phyloP scores from a whole-genome alignment of 345 rosid species.

The Corchorus capsularis region DNA sequence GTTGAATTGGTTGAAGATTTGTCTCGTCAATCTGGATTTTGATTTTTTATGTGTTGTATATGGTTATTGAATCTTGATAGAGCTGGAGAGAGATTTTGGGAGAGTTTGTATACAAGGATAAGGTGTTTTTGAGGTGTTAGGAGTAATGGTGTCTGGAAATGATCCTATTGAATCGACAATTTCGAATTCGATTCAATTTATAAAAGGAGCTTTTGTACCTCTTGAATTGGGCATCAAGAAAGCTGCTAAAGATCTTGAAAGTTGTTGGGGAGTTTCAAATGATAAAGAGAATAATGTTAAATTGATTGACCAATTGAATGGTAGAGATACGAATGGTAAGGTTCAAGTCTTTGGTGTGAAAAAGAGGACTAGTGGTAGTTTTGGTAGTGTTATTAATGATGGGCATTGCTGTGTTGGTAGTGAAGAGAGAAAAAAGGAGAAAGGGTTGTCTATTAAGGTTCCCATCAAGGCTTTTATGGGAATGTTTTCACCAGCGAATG shows the following conservation, averaged over 20 bases:
- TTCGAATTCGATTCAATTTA: constrained; percentile 57
- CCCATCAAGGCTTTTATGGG: constrained; percentile 51
- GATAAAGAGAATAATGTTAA: constrained; percentile 31
- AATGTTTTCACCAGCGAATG: constrained; percentile 40
- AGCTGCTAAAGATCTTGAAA: constrained; percentile 61
- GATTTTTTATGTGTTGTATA: neutral
- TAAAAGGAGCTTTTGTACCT: constrained; percentile 53
- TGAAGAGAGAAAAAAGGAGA: constrained; percentile 54
- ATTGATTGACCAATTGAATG: constrained; percentile 26
- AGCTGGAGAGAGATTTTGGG: neutral
- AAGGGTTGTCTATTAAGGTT: constrained; percentile 45
- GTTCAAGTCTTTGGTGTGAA: constrained; percentile 32
- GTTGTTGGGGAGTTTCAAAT: constrained; percentile 45
- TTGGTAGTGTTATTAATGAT: constrained; percentile 18
- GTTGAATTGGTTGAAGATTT: constrained; percentile 28
- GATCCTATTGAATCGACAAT: constrained; percentile 58
- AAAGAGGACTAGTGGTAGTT: constrained; percentile 29
- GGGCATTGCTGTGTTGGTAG: constrained; percentile 25
- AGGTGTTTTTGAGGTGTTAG: constrained; percentile 2
- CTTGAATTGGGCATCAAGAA: constrained; percentile 60
- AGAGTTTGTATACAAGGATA: neutral
- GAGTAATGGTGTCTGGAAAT: constrained; percentile 59
- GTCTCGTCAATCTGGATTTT: neutral
- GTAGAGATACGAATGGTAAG: constrained; percentile 27
- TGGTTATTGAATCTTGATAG: constrained; percentile 4